Conservation (phyloP, 805 yeast species). For the Starmerella apis region DNA sequence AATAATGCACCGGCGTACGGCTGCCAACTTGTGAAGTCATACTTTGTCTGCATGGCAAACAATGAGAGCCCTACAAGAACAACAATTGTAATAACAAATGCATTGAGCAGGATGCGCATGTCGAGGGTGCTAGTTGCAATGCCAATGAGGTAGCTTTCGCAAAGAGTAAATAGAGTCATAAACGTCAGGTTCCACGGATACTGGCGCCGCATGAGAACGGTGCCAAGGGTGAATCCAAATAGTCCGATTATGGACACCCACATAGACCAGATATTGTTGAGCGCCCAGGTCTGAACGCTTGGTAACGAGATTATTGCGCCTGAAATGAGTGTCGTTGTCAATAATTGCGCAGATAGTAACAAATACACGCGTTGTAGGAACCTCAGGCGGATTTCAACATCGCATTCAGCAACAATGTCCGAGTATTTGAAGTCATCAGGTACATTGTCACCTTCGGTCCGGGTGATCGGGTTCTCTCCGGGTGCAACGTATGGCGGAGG, state of each 20-base stretch:
- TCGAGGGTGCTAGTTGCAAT: constrained; percentile 54
- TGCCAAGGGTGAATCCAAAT: constrained; percentile 53
- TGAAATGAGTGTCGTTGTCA: constrained; percentile 51
- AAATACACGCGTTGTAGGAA: constrained; percentile 73
- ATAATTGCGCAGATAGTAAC: constrained; percentile 53
- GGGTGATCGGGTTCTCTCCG: constrained; percentile 17
- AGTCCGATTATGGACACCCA: constrained; percentile 49
- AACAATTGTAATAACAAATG: constrained; percentile 54
- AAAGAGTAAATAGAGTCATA: constrained; percentile 56
- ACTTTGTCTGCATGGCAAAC: constrained; percentile 67
- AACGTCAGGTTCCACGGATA: constrained; percentile 59
- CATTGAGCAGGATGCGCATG: constrained; percentile 55
- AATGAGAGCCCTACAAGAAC: constrained; percentile 67
- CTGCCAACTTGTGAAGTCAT: constrained; percentile 62
- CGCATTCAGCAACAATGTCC: constrained; percentile 67
- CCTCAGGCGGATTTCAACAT: constrained; percentile 59
- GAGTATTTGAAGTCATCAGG: constrained; percentile 71
- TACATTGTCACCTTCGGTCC: constrained; percentile 21
- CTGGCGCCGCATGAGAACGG: constrained; percentile 50
- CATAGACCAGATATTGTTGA: constrained; percentile 49
- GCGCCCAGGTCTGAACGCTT: constrained; percentile 44
- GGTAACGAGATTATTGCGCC: constrained; percentile 39
- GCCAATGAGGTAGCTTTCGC: constrained; percentile 67
- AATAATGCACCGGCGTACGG: constrained; percentile 48
- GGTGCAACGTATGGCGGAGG: constrained; percentile 19